Percentiles rank a stretch among this genome's conserved stretches.
phyloP scores from a whole-genome alignment of 192 early-diverging fungal genomes.

The Coemansia sp. region DNA sequence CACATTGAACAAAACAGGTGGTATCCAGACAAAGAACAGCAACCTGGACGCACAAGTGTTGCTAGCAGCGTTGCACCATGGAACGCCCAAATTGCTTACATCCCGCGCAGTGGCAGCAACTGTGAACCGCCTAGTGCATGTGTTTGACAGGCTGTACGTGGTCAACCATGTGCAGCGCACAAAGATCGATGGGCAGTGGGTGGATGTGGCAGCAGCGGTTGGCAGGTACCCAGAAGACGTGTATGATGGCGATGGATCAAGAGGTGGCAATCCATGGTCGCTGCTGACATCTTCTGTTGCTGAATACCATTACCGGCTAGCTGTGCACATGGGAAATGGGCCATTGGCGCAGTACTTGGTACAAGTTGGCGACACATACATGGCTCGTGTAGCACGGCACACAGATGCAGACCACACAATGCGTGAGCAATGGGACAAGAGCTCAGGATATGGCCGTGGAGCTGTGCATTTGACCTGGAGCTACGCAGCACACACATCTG shows the following conservation, averaged over 20 bases:
- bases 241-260: constrained; percentile 63
- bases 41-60: constrained; percentile 61
- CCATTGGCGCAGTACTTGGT: constrained; percentile 39
- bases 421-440: constrained; percentile 63
- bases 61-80: constrained; percentile 56
- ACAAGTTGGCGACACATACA: constrained; percentile 56
- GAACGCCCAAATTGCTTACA: constrained; percentile 20
- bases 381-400: constrained; percentile 57
- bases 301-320: constrained; percentile 63
- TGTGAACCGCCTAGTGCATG: constrained; percentile 13
- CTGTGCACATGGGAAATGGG: constrained; percentile 25
- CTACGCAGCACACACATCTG: constrained; percentile 56
- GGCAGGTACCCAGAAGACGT: constrained; percentile 77
- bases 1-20: constrained; percentile 44
- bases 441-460: constrained; percentile 57
- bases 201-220: constrained; percentile 55
- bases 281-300: constrained; percentile 60
- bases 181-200: constrained; percentile 8
- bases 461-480: constrained; percentile 72
- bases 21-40: constrained; percentile 47
- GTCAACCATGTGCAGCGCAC: constrained; percentile 25
- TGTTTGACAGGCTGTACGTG: constrained; percentile 21
- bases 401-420: constrained; percentile 53
- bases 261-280: constrained; percentile 74
- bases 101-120: constrained; percentile 19